Evolutionary conservation across 1,284 basidiomycete genomes (phyloP).

Genomic region (Fistulina hepatica): DNA sequence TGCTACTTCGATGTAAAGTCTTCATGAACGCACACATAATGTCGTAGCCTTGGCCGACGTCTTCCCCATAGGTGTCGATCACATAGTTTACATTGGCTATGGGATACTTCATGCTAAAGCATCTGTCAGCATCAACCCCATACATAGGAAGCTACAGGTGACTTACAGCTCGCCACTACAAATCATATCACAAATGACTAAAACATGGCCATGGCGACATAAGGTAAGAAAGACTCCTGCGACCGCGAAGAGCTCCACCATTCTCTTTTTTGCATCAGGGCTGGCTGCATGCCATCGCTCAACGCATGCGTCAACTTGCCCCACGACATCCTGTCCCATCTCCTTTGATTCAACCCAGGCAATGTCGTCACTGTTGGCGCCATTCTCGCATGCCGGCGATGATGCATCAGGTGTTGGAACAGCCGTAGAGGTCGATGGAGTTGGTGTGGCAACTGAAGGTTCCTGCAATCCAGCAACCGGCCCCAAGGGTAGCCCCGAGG

Average conservation of each 20-base stretch:
- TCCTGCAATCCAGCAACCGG: neutral
- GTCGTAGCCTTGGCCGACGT: constrained; percentile 21
- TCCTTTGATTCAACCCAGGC: constrained; percentile 11
- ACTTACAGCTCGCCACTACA: constrained; percentile 22
- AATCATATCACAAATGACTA: constrained; percentile 21
- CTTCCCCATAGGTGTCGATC: constrained; percentile 14
- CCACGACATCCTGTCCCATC: constrained; percentile 5
- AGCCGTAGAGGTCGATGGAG: neutral
- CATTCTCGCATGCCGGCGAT: neutral
- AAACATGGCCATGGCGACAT: constrained; percentile 20
- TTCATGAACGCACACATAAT: constrained; percentile 25
- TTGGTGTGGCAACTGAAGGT: neutral
- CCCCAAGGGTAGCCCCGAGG: neutral
- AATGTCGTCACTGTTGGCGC: constrained; percentile 3
- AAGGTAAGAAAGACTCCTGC: constrained; percentile 24
- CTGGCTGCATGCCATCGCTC: constrained; percentile 25
- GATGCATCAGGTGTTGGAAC: neutral
- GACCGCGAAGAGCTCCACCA: constrained; percentile 24
- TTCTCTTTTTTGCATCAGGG: constrained; percentile 22
- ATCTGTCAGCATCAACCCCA: constrained; percentile 19
- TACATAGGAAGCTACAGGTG: constrained; percentile 2
- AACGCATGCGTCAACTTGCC: constrained; percentile 17
- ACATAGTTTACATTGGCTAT: constrained; percentile 20
- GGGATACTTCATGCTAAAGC: constrained; percentile 29
- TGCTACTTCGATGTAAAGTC: constrained; percentile 19